Evolutionary conservation across 441 rosid genomes (phyloP).

Genomic region (Mallotus japonicus): DNA sequence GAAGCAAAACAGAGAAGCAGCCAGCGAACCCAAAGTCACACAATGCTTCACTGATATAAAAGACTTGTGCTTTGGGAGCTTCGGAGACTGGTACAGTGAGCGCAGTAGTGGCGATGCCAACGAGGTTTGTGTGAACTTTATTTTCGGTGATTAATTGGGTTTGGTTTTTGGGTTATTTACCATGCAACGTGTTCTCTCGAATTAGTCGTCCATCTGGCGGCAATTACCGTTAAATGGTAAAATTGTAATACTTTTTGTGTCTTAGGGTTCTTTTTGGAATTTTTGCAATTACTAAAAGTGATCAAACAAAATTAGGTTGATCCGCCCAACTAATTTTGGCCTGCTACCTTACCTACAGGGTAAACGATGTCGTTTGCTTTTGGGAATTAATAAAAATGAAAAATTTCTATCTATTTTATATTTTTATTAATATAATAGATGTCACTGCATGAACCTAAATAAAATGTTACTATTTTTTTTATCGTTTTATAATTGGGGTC

Average conservation of each 20-base stretch:
- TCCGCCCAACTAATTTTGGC: constrained; percentile 11
- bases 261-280: not conserved
- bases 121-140: constrained; percentile 19
- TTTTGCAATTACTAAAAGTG: too few relatives aligned
- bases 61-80: constrained; percentile 32
- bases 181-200: constrained; percentile 12
- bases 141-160: not conserved
- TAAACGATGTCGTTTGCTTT: constrained; percentile 9
- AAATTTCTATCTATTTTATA: too few relatives aligned
- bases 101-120: constrained; percentile 28
- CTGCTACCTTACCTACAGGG: too few relatives aligned
- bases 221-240: constrained; percentile 3
- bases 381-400: too few relatives aligned
- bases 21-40: constrained; percentile 25
- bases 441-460: too few relatives aligned
- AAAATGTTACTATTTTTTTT: too few relatives aligned
- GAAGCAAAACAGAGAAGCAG: constrained; percentile 23
- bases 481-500: too few relatives aligned
- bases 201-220: not conserved
- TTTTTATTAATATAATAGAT: too few relatives aligned
- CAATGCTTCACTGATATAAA: too few relatives aligned
- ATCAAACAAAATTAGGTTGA: not conserved
- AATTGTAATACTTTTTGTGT: not conserved
- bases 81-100: constrained; percentile 19
- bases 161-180: constrained; percentile 22